Percentiles rank a stretch among this genome's conserved stretches.
Evolutionary conservation across 2,329 filamentous ascomycete genomes (phyloP).

Genomic region (Incumbomyces lentus): DNA sequence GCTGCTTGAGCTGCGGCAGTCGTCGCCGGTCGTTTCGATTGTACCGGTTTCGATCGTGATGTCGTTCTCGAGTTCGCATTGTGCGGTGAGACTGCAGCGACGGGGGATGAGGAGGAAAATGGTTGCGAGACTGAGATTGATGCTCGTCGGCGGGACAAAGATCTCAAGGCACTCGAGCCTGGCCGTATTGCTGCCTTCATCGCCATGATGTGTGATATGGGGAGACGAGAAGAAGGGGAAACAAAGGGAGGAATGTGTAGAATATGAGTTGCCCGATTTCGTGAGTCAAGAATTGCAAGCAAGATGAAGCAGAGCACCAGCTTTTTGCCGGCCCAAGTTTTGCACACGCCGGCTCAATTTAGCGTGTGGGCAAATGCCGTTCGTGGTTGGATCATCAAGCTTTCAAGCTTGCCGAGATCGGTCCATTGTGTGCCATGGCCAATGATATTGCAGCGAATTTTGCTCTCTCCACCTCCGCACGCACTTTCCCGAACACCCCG

Average conservation of each 20-base stretch:
- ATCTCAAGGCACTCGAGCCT: slow-evolving; percentile 39
- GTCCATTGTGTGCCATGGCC: no score
- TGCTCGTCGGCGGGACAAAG: slow-evolving; percentile 34
- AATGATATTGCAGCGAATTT: no score
- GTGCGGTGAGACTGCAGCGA: slow-evolving; percentile 37
- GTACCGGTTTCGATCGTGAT: slow-evolving; percentile 24
- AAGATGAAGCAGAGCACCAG: not conserved
- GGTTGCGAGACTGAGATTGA: slow-evolving; percentile 26
- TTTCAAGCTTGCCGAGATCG: no score
- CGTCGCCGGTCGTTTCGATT: slow-evolving; percentile 35
- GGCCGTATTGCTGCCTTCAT: slow-evolving; percentile 38
- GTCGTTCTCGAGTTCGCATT: slow-evolving; percentile 25
- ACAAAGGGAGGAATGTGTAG: not conserved
- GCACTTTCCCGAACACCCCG: no score
- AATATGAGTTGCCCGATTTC: not conserved
- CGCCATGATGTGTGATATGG: slow-evolving; percentile 14
- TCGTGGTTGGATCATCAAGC: no score
- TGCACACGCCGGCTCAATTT: no score
- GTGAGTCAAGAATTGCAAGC: slow-evolving; percentile 5
- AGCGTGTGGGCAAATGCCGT: no score
- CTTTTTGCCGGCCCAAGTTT: slow-evolving; percentile 1
- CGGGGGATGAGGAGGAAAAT: slow-evolving; percentile 37
- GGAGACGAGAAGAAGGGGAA: not conserved
- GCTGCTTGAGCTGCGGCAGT: slow-evolving; percentile 38
- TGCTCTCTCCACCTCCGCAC: no score